Base-by-base conservation (phyloP, 2,329 filamentous ascomycete species). In the Trichophyton verrucosum region DNA sequence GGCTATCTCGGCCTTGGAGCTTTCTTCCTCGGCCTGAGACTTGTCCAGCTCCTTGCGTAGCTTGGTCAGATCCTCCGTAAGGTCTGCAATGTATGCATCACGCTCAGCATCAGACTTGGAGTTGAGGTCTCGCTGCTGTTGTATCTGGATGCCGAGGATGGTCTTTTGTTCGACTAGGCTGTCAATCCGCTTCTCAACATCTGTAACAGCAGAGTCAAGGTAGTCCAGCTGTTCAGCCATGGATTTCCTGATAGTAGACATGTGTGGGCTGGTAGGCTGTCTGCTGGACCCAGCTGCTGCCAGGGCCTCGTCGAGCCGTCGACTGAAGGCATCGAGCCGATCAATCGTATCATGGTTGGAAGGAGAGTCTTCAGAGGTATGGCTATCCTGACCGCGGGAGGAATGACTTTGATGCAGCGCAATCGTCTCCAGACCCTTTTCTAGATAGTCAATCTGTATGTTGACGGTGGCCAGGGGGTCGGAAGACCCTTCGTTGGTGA, bases 51-150 rank as follows among this genome's bases (percentile, higher is more conserved):
- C 82, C 46, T 81, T 80, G 66, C 87, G 86, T 68, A 86, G 84
- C 63, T 86, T 81, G 20, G 82, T 79, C 65, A 79, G 64, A 65
- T 80, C 72, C 61, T 76, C 74, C 7, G 72, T 74, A 59, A 80
- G 65, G 38, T 78, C 73, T 30, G 71, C 71, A 44, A 79, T 75
- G 61, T 78, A 75, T 17, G 74, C 73, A 65, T 80, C 78, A 57
- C 80, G 77, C 65, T 81, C 74, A 13, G 77, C 79, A 66, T 95
- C 90, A 0, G 89, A 91, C 69, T 91, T 91, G 76, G 81, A 91
- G 75, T 95, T 95, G 61, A 96, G 81, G 69, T 95, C 90, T 62
- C 91, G 87, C 74, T 97, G 92, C 71, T 97, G 91, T 75, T 95
- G 92, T 68, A 96, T 92, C 72, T 97, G 91, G 49, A 91, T 85